Conservation (phyloP, 495 filamentous ascomycete genomes). For the Lasiosphaeria miniovina region DNA sequence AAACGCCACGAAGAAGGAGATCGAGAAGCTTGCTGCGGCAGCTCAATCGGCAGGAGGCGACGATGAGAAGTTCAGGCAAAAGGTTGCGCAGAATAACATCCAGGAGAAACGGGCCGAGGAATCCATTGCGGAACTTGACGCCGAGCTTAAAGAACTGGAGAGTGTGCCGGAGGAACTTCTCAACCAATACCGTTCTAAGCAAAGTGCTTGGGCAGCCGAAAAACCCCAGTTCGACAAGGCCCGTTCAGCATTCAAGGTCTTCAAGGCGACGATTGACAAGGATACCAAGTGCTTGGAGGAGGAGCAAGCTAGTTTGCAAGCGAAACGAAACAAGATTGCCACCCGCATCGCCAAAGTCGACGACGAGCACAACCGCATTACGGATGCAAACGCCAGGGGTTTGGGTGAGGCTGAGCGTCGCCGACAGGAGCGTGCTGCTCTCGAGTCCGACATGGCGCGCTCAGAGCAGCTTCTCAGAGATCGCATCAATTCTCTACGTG, state of each 20-base stretch:
- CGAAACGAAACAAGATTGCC: constrained; percentile 75
- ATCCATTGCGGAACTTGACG: constrained; percentile 57
- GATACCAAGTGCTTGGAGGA: constrained; percentile 61
- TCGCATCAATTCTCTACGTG: constrained; percentile 34
- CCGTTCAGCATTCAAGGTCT: constrained; percentile 57
- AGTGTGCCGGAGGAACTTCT: constrained; percentile 65
- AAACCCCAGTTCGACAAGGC: constrained; percentile 59
- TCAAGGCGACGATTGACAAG: constrained; percentile 61
- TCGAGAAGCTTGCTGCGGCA: constrained; percentile 66
- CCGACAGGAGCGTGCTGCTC: constrained; percentile 62
- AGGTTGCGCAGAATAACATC: constrained; percentile 71
- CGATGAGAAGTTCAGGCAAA: constrained; percentile 80
- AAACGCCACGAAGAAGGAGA: constrained; percentile 71
- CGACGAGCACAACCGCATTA: constrained; percentile 73
- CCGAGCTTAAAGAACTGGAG: constrained; percentile 64
- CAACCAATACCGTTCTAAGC: constrained; percentile 57
- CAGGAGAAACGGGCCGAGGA: constrained; percentile 80
- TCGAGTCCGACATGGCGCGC: constrained; percentile 61
- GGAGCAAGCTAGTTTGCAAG: constrained; percentile 63
- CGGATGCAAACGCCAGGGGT: constrained; percentile 70
- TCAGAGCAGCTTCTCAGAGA: constrained; percentile 47
- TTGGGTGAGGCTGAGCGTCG: constrained; percentile 72
- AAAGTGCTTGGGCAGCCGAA: constrained; percentile 60
- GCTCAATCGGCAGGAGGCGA: constrained; percentile 71
- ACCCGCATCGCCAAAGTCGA: constrained; percentile 72